Percentiles rank a stretch among this genome's conserved stretches.
Conservation (phyloP, 2,329 filamentous ascomycete species). For the Neofusicoccum ribis region DNA sequence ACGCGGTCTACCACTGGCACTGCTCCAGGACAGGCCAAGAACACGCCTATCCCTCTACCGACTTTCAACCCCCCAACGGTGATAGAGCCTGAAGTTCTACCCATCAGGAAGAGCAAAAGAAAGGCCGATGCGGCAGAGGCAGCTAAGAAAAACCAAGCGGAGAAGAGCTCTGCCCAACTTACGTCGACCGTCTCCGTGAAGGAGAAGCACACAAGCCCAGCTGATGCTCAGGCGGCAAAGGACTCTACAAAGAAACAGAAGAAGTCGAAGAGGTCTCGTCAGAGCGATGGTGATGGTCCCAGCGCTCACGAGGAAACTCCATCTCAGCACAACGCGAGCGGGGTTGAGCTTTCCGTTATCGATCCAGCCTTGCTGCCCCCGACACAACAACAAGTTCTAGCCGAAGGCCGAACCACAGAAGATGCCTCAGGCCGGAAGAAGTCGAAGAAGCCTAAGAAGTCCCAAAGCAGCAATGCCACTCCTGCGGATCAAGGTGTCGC, state of each 20-base stretch:
- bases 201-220: not conserved
- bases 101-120: constrained; percentile 9
- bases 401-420: not conserved
- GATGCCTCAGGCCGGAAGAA: constrained; percentile 1
- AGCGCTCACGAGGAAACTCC: not conserved
- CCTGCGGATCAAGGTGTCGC: not conserved
- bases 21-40: not conserved
- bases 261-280: constrained; percentile 1
- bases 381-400: not conserved
- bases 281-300: not conserved
- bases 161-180: not conserved
- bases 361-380: constrained; percentile 3
- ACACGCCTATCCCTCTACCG: constrained; percentile 10
- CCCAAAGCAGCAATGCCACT: not conserved
- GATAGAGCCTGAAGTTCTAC: not conserved
- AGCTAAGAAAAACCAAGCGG: not conserved
- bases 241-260: not conserved
- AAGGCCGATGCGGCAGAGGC: not conserved
- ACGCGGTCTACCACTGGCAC: not conserved
- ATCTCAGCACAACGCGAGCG: not conserved
- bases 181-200: not conserved
- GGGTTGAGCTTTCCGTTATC: constrained; percentile 7
- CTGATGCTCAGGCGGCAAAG: not conserved
- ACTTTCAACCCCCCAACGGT: not conserved
- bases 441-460: constrained; percentile 9